phyloP scores from a whole-genome alignment of 1,284 basidiomycete species.

The Tilletiopsis washingtonensis region DNA sequence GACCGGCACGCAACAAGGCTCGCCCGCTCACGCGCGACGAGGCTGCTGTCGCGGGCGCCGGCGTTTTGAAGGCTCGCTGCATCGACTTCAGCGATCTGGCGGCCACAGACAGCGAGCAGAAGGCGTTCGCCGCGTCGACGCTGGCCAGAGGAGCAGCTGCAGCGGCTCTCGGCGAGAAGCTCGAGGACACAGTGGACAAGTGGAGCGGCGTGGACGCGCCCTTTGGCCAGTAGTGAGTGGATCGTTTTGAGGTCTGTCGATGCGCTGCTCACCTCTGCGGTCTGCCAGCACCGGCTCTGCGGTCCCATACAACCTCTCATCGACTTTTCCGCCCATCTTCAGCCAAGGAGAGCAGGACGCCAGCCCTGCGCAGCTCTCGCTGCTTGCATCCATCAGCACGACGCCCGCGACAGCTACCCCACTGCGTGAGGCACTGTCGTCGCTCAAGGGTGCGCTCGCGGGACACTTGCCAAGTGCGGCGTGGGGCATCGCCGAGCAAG shows the following conservation, averaged over 20 bases:
- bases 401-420: not conserved
- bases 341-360: not conserved
- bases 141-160: not conserved
- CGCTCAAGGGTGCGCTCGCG: not conserved
- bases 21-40: not conserved
- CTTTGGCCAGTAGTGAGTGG: too few relatives aligned
- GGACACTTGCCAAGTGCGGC: conserved; percentile 23
- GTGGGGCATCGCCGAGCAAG: conserved; percentile 24
- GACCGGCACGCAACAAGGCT: not conserved
- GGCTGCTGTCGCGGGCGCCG: not conserved
- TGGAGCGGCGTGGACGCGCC: too few relatives aligned
- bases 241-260: too few relatives aligned
- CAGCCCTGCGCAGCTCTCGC: conserved; percentile 1
- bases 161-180: not conserved
- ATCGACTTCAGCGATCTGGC: conserved; percentile 11
- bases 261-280: not conserved
- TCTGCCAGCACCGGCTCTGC: not conserved
- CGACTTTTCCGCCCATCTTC: conserved; percentile 2
- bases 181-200: not conserved
- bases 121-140: conserved; percentile 1
- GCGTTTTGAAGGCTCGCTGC: not conserved
- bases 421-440: not conserved
- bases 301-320: not conserved
- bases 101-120: conserved; percentile 13
- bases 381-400: not conserved